A percentile compares a stretch with the other conserved stretches of the same genome.
Evolutionary conservation across 2,329 filamentous ascomycete genomes (phyloP).

Genomic region (Fusarium sp.): DNA sequence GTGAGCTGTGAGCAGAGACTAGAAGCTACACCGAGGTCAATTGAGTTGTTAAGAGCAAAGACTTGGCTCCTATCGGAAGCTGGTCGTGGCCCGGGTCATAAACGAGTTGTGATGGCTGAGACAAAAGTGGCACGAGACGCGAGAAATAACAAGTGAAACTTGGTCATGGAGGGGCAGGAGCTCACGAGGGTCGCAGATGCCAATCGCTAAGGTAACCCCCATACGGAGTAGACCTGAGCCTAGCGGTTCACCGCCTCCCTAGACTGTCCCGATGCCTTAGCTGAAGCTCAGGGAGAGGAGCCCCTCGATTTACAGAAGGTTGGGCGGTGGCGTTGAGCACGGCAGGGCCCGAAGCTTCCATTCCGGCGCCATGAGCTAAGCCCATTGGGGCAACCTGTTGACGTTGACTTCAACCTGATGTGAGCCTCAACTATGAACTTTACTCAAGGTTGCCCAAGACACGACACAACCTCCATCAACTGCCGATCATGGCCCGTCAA

Average conservation of each 20-base stretch:
- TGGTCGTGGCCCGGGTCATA: neutral
- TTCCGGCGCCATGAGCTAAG: conserved; percentile 8
- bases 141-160: conserved; percentile 16
- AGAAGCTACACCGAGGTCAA: neutral
- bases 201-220: conserved; percentile 31
- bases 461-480: conserved; percentile 2
- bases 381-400: conserved; percentile 20
- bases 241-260: conserved; percentile 25
- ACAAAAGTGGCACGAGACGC: conserved; percentile 27
- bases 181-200: conserved; percentile 28
- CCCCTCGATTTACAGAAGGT: conserved; percentile 18
- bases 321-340: neutral
- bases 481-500: conserved; percentile 57
- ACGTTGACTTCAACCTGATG: conserved; percentile 8
- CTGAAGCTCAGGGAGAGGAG: neutral
- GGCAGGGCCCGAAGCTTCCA: conserved; percentile 17
- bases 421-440: conserved; percentile 4
- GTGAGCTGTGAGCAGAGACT: neutral
- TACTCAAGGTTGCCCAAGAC: neutral
- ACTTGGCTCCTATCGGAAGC: neutral
- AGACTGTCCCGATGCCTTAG: neutral
- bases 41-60: neutral
- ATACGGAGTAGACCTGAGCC: neutral
- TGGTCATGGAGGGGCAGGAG: conserved; percentile 26
- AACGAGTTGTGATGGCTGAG: conserved; percentile 1